phyloP scores from a whole-genome alignment of 2,329 filamentous ascomycete species.

The Lasiodiplodia sp. region DNA sequence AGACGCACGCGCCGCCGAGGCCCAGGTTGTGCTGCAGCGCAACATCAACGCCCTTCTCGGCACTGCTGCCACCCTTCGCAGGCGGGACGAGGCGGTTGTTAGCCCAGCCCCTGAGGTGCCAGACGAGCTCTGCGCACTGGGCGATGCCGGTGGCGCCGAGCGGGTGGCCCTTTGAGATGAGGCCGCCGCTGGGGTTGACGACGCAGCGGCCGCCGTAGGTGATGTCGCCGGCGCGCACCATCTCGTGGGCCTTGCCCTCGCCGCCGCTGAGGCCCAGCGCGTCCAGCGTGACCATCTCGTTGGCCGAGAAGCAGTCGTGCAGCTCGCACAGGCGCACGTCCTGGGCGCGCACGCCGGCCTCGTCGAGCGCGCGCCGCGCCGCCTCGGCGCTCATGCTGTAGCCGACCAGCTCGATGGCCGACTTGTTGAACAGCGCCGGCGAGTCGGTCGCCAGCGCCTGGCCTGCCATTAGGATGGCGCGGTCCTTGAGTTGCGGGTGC shows the following conservation, averaged over 20 bases:
- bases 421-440: constrained; percentile 77
- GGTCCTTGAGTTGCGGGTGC: constrained; percentile 78
- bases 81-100: constrained; percentile 77
- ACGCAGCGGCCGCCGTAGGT: constrained; percentile 86
- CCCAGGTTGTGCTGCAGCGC: constrained; percentile 94
- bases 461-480: constrained; percentile 88
- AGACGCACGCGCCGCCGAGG: constrained; percentile 87
- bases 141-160: constrained; percentile 93
- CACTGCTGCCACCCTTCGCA: constrained; percentile 58
- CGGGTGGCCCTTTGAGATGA: constrained; percentile 96
- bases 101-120: constrained; percentile 95
- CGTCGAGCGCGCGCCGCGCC: constrained; percentile 70
- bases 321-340: constrained; percentile 88
- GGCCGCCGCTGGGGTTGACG: constrained; percentile 90
- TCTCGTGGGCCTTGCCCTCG: constrained; percentile 86
- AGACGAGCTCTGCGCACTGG: constrained; percentile 92
- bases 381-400: constrained; percentile 83
- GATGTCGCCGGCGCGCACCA: constrained; percentile 86
- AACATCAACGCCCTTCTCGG: constrained; percentile 50
- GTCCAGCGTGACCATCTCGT: constrained; percentile 91
- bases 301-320: constrained; percentile 96
- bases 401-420: constrained; percentile 87
- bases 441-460: constrained; percentile 88
- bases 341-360: constrained; percentile 70
- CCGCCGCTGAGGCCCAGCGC: constrained; percentile 77